Conservation (phyloP, 768 basidiomycete species). For the Leccinum subtestaceum region DNA sequence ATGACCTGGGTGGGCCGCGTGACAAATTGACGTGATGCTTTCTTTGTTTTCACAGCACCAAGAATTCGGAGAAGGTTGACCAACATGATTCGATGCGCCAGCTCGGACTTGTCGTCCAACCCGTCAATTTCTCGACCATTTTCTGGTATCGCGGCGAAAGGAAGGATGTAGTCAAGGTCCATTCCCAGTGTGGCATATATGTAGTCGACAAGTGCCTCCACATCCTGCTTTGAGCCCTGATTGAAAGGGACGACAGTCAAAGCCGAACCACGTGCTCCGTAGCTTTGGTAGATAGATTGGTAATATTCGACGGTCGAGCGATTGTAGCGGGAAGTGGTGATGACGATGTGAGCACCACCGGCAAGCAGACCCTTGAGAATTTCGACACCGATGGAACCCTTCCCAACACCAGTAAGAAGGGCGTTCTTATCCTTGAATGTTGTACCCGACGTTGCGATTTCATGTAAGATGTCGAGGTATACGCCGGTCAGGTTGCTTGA, state of each 20-base stretch:
- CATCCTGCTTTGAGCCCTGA: conserved; percentile 97
- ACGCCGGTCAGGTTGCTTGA: conserved; percentile 94
- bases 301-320: conserved; percentile 97
- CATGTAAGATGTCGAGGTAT: conserved; percentile 94
- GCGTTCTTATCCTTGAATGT: conserved; percentile 99
- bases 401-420: conserved; percentile 94
- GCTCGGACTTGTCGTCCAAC: conserved; percentile 94
- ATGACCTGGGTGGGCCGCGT: conserved; percentile 99
- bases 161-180: conserved; percentile 97
- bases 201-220: conserved; percentile 96
- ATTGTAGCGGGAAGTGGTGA: conserved; percentile 97
- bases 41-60: conserved; percentile 97
- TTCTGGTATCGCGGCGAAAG: conserved; percentile 97
- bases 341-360: conserved; percentile 93
- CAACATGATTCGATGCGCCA: conserved; percentile 98
- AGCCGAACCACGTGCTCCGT: conserved; percentile 93
- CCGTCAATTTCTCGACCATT: conserved; percentile 98
- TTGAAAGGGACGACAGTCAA: conserved; percentile 99
- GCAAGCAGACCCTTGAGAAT: conserved; percentile 95
- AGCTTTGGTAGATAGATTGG: conserved; percentile 94
- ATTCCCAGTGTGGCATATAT: conserved; percentile 94
- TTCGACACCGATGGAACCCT: conserved; percentile 96
- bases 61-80: conserved; percentile 94
- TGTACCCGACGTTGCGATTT: conserved; percentile 97
- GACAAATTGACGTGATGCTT: conserved; percentile 93